Evolutionary conservation across 2,329 filamentous ascomycete genomes (phyloP), one percentile per base, ranked within the genome.

Genomic region (Talaromyces atroroseus): DNA sequence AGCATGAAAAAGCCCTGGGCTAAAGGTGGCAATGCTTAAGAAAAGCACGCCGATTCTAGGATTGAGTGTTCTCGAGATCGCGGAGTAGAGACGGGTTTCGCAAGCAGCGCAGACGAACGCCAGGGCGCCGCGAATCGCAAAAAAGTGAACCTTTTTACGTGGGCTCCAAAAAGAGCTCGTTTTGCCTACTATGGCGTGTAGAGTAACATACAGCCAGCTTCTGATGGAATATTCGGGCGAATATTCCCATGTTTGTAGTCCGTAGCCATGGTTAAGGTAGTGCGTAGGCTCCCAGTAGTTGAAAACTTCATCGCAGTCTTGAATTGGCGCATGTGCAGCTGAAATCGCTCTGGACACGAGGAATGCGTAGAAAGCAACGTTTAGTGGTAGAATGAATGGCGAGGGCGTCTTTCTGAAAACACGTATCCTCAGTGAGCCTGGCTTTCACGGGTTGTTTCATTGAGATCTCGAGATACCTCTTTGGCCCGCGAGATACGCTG

Each of bases 271-370:
- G 58, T 85, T 88, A 26, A 99, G 82, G 73, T 96, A 99, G 73
- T 99, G 94, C 0, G 92, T 85, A 0, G 94, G 92, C 67, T 99
- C 94, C 91, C 92, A 99, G 78, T 96, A 99, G 72, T 99, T 99
- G 81, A 95, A 99, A 11, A 92, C 92, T 77, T 99, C 94, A 66
- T 99, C 94, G 70, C 94, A 99, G 73, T 99, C 94, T 71, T 96
- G 92, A 62, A 99, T 96, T 0, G 94, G 94, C 1, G 91, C 86
- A 70, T 87, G 92, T 32, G 88, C 67, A 11, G 92, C 94, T 6
- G 92, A 89, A 21, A 92, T 65, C 18, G 88, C 62, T 68, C 90
- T 90, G 62, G 88, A 86, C 29, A 78, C 76, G 47, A 95, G 77
- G 70, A 95, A 94, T 61, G 90, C 73, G 68, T 88, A 94, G 70